Evolutionary conservation across 495 filamentous ascomycete genomes (phyloP).

Genomic region (Podospora didyma): DNA sequence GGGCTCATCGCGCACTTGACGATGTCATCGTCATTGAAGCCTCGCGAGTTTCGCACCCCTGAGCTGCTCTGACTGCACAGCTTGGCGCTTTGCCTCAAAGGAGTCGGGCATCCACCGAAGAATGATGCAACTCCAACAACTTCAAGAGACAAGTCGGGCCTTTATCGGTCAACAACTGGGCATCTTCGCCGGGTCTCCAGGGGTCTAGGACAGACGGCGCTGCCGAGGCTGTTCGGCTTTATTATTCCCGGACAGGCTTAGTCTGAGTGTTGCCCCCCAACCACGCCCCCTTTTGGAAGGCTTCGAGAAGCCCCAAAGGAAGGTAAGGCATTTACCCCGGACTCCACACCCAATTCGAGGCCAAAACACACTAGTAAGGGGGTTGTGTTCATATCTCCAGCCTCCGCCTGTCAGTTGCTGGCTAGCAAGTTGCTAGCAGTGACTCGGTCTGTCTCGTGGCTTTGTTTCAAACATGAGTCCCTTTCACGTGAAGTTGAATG

Average conservation of each 20-base stretch:
- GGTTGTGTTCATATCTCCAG: too few relatives aligned
- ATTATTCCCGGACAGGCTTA: neutral
- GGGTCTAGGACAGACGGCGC: neutral
- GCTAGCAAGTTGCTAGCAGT: too few relatives aligned
- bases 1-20: neutral
- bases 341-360: neutral
- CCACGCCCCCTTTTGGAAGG: neutral
- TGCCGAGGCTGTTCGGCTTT: neutral
- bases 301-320: conserved; percentile 1
- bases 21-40: neutral
- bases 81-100: too few relatives aligned
- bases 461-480: too few relatives aligned
- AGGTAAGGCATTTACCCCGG: neutral
- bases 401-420: too few relatives aligned
- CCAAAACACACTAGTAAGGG: neutral
- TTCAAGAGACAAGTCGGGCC: neutral
- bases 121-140: neutral
- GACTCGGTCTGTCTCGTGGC: too few relatives aligned
- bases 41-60: neutral
- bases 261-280: neutral
- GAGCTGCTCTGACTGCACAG: neutral
- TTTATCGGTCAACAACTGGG: neutral
- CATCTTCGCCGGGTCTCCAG: neutral
- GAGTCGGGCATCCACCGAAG: neutral
- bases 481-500: too few relatives aligned